Base-by-base conservation (phyloP, 352 stramenopile genomes). In the Globisporangium paroecandrum region DNA sequence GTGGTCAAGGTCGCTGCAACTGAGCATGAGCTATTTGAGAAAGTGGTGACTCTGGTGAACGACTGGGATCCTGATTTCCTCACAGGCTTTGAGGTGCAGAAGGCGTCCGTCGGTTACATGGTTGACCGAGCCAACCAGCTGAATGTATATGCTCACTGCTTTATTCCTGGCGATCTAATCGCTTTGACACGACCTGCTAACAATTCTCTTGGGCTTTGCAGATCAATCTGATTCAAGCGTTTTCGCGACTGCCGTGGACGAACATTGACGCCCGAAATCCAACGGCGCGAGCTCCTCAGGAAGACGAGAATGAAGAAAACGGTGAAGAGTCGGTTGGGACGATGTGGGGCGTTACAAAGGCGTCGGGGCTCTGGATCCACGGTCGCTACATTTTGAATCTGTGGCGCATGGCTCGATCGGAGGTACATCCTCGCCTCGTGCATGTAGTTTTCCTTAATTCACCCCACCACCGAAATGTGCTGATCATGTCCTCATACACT, bases 321-420 rank as follows among this genome's bases (percentile, higher is more conserved):
- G 47, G 41, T 8, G 57, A 72, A 18, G 34, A 66, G 20, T 89
- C 84, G 0, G 89, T 94, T 47, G 88, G 85, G n/a, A 91, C 85
- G 34, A 76, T 67, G 1, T 94, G 86, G 82, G 85, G 85, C 46
- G 77, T 93, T 27, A 91, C 83, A 32, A 96, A 95, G 62, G 85
- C 89, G 13, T 88, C 89, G 18, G 91, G 92, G 0, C 68, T 98
- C 41, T 98, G 89, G 89, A 77, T 98, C 43, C 86, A 94, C 49
- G 93, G 93, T 0, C 81, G 94, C 13, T 90, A 94, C 60, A 83
- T 98, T 56, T 68, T 98, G 2, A 98, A 98, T 73, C 66, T 97
- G n/a, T 98, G 94, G 94, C 81, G 92, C 56, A 89, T 94, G 66
- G 78, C 85, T 22, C 78, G 86, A 43, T 96, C 88, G 20, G 88